These are phyloP conservation scores for Microdochium paspali DNA, from an alignment of 2,329 filamentous ascomycete species.

Conservation along the genomic window DNA sequence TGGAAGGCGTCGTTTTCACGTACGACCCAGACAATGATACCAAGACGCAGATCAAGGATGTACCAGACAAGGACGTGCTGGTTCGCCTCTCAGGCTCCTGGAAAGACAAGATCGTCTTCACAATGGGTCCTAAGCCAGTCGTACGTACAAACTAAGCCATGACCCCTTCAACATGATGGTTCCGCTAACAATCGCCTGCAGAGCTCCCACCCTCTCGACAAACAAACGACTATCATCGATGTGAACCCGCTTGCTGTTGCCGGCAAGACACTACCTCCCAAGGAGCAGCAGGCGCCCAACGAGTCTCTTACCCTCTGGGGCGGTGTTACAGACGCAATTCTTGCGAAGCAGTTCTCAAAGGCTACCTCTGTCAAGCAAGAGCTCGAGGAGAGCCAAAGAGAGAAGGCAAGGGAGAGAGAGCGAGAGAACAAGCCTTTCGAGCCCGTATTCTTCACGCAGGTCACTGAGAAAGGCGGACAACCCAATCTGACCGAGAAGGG, in stretches of 20 bases:
- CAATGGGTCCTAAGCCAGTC: slow-evolving; percentile 47
- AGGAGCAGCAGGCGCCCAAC: slow-evolving; percentile 72
- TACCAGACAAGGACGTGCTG: slow-evolving; percentile 75
- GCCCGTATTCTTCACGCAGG: slow-evolving; percentile 76
- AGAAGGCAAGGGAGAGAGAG: slow-evolving; percentile 75
- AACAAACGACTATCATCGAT: slow-evolving; percentile 73
- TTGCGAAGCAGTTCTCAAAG: slow-evolving; percentile 69
- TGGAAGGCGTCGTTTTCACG: slow-evolving; percentile 83
- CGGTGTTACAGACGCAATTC: slow-evolving; percentile 77
- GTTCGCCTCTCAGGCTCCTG: slow-evolving; percentile 77
- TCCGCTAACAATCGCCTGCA: slow-evolving; percentile 11
- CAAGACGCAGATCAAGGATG: slow-evolving; percentile 72
- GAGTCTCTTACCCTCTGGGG: slow-evolving; percentile 87
- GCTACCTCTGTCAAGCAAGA: slow-evolving; percentile 85
- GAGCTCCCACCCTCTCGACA: slow-evolving; percentile 40
- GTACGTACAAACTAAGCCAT: too few species aligned
- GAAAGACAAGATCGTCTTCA: slow-evolving; percentile 62
- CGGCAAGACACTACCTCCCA: slow-evolving; percentile 69
- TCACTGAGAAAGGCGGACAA: slow-evolving; percentile 44
- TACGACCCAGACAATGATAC: slow-evolving; percentile 83
- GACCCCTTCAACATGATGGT: too few species aligned
- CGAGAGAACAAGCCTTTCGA: slow-evolving; percentile 60
- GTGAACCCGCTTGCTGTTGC: slow-evolving; percentile 73
- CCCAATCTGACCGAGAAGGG: slow-evolving; percentile 47
- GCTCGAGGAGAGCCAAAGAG: slow-evolving; percentile 81